Evolutionary conservation across 2,329 filamentous ascomycete genomes (phyloP).

Genomic region (Anthostomella pinea): DNA sequence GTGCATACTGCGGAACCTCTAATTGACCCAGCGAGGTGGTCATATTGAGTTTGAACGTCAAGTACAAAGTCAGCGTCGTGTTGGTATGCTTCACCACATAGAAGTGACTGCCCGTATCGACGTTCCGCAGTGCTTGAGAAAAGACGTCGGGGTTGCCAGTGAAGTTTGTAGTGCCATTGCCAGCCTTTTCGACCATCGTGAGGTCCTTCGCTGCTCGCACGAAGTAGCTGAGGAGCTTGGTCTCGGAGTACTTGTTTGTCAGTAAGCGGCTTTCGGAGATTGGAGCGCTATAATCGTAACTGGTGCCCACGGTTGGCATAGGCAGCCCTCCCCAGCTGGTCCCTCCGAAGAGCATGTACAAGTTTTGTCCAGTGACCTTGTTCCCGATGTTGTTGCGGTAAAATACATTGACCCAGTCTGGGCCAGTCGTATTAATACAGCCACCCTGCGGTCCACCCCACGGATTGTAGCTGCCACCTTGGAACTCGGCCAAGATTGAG

Average conservation of each 20-base stretch:
- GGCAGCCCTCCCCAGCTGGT: constrained; percentile 62
- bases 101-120: constrained; percentile 54
- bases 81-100: constrained; percentile 56
- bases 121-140: constrained; percentile 52
- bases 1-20: constrained; percentile 47
- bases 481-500: constrained; percentile 57
- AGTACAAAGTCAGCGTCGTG: too few species aligned
- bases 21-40: constrained; percentile 46
- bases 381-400: constrained; percentile 62
- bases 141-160: not conserved
- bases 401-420: constrained; percentile 61
- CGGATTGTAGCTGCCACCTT: constrained; percentile 58
- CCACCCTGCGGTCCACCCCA: constrained; percentile 59
- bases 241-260: constrained; percentile 60
- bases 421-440: constrained; percentile 51
- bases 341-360: constrained; percentile 65
- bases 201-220: constrained; percentile 56
- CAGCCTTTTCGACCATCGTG: constrained; percentile 50
- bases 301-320: constrained; percentile 52
- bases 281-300: constrained; percentile 62
- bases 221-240: constrained; percentile 59
- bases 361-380: constrained; percentile 54
- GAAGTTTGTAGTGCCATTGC: constrained; percentile 24
- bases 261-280: constrained; percentile 58
- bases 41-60: constrained; percentile 53